These are phyloP conservation scores for Tricholomella constricta DNA, from an alignment of 768 basidiomycete species.

Conservation along the genomic window DNA sequence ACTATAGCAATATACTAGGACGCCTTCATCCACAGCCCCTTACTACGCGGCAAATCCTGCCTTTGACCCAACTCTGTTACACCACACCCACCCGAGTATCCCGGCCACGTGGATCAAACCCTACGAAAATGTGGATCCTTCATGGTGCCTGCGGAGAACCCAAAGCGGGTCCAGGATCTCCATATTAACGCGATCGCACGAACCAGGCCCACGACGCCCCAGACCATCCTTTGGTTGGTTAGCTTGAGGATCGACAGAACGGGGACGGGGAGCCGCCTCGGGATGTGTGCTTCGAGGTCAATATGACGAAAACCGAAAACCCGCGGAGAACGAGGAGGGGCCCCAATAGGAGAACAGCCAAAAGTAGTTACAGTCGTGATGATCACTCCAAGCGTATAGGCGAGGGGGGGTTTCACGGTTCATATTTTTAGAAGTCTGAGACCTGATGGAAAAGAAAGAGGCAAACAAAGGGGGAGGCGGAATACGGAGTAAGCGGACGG, in stretches of 20 bases:
- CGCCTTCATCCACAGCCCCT: too few species aligned
- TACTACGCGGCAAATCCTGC: too few species aligned
- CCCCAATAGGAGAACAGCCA: too few species aligned
- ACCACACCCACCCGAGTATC: not conserved
- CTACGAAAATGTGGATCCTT: not conserved
- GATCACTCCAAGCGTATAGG: too few species aligned
- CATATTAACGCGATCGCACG: too few species aligned
- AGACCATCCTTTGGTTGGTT: too few species aligned
- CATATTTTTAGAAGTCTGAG: slow-evolving; percentile 12
- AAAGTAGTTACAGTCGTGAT: too few species aligned
- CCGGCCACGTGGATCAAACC: not conserved
- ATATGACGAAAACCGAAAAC: not conserved
- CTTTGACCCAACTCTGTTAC: too few species aligned
- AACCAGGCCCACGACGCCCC: too few species aligned
- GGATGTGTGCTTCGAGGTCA: not conserved
- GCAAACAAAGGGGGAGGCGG: too few species aligned
- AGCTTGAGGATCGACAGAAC: not conserved
- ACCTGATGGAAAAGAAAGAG: not conserved
- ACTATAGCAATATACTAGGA: too few species aligned
- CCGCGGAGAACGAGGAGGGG: slow-evolving; percentile 13
- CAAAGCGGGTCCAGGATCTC: not conserved
- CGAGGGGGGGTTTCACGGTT: too few species aligned
- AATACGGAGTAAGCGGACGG: not conserved
- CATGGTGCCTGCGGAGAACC: not conserved
- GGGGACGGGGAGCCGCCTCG: not conserved